Percentiles rank a stretch among this genome's conserved stretches.
Evolutionary conservation across 139 green algal species (phyloP).

Genomic region (Coccomyxa sp.): DNA sequence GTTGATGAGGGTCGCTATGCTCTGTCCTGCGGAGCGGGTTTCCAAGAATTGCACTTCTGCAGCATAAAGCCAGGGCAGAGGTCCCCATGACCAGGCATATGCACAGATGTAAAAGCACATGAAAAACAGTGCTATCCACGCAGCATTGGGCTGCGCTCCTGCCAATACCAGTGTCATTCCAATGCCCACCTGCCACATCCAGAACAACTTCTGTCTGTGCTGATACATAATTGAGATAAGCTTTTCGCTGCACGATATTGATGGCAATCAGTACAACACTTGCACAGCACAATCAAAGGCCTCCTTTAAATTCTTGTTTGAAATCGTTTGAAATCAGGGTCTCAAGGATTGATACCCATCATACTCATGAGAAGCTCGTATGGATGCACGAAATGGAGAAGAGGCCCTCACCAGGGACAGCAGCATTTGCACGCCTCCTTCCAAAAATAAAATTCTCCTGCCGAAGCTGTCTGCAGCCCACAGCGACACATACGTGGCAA

Average conservation of each 20-base stretch:
- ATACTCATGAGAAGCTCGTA: background rate
- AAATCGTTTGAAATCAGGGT: background rate
- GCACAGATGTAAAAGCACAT: slow-evolving; percentile 37
- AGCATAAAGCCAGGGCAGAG: slow-evolving; percentile 67
- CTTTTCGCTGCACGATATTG: background rate
- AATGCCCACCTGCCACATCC: background rate
- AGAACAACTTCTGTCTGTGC: background rate
- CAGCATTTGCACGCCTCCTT: slow-evolving; percentile 4
- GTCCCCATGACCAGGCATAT: slow-evolving; percentile 68
- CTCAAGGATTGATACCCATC: background rate
- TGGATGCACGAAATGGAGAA: background rate
- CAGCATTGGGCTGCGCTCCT: background rate
- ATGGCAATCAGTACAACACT: slow-evolving; percentile 6
- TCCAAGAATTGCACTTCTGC: slow-evolving; percentile 55
- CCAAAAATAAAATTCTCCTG: slow-evolving; percentile 13
- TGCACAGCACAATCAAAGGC: background rate
- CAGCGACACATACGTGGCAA: slow-evolving; percentile 53
- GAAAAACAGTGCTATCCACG: slow-evolving; percentile 23
- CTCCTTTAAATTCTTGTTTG: background rate
- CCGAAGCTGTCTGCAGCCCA: slow-evolving; percentile 35
- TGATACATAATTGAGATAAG: background rate
- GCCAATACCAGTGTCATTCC: slow-evolving; percentile 3
- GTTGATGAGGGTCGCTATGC: slow-evolving; percentile 49
- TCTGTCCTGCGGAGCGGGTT: slow-evolving; percentile 36
- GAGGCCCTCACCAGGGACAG: background rate